A percentile compares a stretch with the other conserved stretches of the same genome.
Evolutionary conservation across 2,329 filamentous ascomycete species (phyloP).

Genomic region (Hypoxylon sp.): DNA sequence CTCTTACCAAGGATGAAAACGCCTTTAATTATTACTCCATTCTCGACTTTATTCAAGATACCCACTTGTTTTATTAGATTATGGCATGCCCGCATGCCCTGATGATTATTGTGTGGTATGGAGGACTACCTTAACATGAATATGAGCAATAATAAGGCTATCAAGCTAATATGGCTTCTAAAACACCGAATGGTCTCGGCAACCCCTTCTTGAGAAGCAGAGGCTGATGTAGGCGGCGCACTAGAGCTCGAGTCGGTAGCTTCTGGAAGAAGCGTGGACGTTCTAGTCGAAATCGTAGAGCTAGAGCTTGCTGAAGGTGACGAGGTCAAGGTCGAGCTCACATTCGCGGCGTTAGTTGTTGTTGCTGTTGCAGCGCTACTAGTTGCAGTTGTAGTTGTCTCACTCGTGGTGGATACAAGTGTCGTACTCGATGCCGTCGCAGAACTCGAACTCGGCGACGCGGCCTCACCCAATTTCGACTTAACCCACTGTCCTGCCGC

Average conservation of each 20-base stretch:
- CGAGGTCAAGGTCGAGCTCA: not conserved
- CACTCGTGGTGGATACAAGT: not conserved
- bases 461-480: constrained; percentile 21
- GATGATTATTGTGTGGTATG: not conserved
- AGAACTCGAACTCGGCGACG: constrained; percentile 19
- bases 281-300: constrained; percentile 6
- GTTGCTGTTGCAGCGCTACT: not conserved
- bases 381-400: constrained; percentile 6
- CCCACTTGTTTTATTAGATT: not conserved
- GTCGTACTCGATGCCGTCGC: constrained; percentile 1
- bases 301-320: not conserved
- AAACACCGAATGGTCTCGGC: constrained; percentile 2
- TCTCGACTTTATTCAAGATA: not conserved
- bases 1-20: no score
- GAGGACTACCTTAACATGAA: constrained; percentile 12
- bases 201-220: constrained; percentile 18
- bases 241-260: constrained; percentile 15
- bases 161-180: constrained; percentile 2
- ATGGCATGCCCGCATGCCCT: not conserved
- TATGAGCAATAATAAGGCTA: constrained; percentile 12
- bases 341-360: not conserved
- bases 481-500: constrained; percentile 52
- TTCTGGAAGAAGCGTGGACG: constrained; percentile 23
- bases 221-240: constrained; percentile 10
- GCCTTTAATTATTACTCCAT: no score